Percentiles rank a stretch among this genome's conserved stretches.
Evolutionary conservation across 495 filamentous ascomycete genomes (phyloP).

Genomic region (Niebla homalea): DNA sequence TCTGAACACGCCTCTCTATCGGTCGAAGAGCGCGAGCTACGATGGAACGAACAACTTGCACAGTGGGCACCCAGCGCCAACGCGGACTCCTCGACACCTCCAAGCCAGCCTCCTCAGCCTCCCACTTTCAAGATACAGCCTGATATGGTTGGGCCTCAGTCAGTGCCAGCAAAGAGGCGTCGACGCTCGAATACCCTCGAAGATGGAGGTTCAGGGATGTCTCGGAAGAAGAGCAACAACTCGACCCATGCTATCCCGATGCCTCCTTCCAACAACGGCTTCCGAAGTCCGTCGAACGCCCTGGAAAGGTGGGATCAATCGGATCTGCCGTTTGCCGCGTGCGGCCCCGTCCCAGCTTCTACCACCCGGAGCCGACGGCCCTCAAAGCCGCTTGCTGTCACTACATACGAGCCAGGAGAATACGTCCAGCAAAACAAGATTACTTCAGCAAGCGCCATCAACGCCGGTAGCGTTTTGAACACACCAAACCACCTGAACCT

Average conservation of each 20-base stretch:
- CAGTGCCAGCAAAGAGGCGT: too few species aligned
- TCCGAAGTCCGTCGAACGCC: background rate
- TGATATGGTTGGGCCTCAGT: too few species aligned
- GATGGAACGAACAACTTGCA: constrained; percentile 1
- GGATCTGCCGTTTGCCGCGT: background rate
- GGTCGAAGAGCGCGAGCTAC: background rate
- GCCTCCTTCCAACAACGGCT: background rate
- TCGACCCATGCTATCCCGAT: background rate
- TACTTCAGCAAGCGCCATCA: background rate
- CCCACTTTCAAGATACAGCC: background rate
- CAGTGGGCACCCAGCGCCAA: background rate
- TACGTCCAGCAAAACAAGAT: background rate
- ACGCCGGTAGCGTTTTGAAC: background rate
- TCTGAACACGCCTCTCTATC: background rate
- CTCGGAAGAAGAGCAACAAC: background rate
- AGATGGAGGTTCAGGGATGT: too few species aligned
- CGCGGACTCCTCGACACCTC: background rate
- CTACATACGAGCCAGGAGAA: constrained; percentile 5
- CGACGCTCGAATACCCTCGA: too few species aligned
- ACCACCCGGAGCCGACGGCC: background rate
- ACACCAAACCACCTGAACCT: background rate
- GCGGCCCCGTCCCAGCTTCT: too few species aligned
- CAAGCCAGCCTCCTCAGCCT: background rate
- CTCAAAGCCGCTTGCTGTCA: background rate
- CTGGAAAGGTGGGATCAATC: background rate